Percentiles rank a stretch among this genome's conserved stretches.
phyloP scores from a whole-genome alignment of 257 asterid species.

The Apocynum venetum region DNA sequence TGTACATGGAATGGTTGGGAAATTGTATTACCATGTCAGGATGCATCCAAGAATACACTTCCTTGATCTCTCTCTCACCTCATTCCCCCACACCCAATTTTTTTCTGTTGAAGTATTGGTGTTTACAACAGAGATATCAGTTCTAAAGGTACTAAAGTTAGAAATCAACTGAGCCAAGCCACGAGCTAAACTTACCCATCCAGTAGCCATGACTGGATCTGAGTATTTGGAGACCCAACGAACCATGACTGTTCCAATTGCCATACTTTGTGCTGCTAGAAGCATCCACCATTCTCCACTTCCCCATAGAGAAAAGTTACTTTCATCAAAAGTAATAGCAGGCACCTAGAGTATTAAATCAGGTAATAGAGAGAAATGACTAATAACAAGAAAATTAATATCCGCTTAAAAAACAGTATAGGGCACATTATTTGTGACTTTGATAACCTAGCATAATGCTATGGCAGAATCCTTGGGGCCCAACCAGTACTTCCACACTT shows the following conservation, averaged over 20 bases:
- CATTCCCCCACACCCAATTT: background rate
- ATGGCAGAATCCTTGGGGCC: background rate
- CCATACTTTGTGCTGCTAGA: slow-evolving; percentile 99
- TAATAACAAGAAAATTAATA: background rate
- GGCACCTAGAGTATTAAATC: slow-evolving; percentile 48
- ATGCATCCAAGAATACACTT: background rate
- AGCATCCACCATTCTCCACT: slow-evolving; percentile 99
- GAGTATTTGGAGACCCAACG: slow-evolving; percentile 97
- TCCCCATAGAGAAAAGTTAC: slow-evolving; percentile 82
- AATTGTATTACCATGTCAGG: background rate
- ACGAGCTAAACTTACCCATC: slow-evolving; percentile 61
- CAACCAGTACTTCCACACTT: background rate
- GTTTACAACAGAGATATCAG: background rate
- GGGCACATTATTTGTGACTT: background rate
- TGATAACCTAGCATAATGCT: background rate
- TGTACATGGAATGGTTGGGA: background rate
- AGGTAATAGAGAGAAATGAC: background rate
- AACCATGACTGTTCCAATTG: slow-evolving; percentile 84
- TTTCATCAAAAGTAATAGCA: slow-evolving; percentile 50
- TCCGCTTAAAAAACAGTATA: background rate
- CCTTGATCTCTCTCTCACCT: background rate
- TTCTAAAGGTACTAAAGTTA: background rate
- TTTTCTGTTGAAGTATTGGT: background rate
- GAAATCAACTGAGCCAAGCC: too few relatives aligned
- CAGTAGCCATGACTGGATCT: slow-evolving; percentile 96